Evolutionary conservation across 345 rosid species (phyloP), one percentile per base, ranked within the genome.

Genomic region (Hibiscus tridactylites): DNA sequence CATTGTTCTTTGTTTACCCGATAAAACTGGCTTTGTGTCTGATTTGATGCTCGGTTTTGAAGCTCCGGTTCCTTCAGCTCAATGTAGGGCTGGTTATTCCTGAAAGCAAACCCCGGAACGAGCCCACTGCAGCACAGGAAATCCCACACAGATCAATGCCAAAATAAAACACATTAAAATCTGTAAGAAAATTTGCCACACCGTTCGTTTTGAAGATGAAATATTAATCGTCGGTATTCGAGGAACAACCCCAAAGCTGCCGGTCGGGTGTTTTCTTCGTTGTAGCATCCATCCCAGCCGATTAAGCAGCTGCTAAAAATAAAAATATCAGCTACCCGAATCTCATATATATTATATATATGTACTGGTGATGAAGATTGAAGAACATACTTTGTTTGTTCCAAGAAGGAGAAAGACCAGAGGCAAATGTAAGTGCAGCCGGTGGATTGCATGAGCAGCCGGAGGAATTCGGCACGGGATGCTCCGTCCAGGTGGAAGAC

Each of bases 91-190:
- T 44, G 79, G 17, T 68, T 79, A 28, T 71, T 85, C 76, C 73
- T 64, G 81, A 87, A 88, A 66, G 96, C 97, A 66, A 78, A 78
- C 58, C 98, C 94, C 3, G 98, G 98, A 74, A 93, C 77, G 2
- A 74, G 86, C 53, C 84, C 75, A 74, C 76, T 73, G 64, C 19
- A 73, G 5, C 4, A 26, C n/a, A 35, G 11, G 37, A 54, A 52
- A 16, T 17, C 42, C 15, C 5, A 8, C 13, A 69, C 1, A 28
- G 37, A 24, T 31, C 28, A 49, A 35, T 68, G 26, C 5, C 24
- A 2, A 9, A 52, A 69, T 3, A 17, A 31, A 0, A 16, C 21
- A 44, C 15, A 66, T 46, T 3, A n/a, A n/a, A 44, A 11, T 6
- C 1, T 31, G 42, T 28, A 47, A 50, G 4, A 4, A 66, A 15